Percentiles rank a stretch among this genome's conserved stretches.
phyloP scores from a whole-genome alignment of 331 rosid species.

The Prunus yedoensis region DNA sequence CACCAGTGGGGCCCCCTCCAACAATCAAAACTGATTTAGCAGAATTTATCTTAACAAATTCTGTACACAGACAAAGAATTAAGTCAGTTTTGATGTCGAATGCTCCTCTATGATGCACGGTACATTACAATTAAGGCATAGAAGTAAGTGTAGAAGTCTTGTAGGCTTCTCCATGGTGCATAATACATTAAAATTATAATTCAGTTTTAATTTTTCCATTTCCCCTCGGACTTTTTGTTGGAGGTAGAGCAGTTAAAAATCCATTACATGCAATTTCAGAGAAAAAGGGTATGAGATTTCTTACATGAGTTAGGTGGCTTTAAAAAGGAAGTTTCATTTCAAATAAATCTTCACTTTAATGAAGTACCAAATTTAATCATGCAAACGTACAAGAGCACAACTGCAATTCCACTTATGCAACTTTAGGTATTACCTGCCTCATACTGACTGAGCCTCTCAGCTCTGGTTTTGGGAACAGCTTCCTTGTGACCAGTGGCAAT shows the following conservation, averaged over 20 bases:
- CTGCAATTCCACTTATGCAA: neutral
- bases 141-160: neutral
- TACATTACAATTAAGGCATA: neutral
- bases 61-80: slow-evolving; percentile 14
- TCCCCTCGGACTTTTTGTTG: neutral
- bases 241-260: neutral
- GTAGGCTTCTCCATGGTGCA: neutral
- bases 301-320: neutral
- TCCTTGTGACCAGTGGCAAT: slow-evolving; percentile 50
- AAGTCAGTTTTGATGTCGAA: neutral
- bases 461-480: slow-evolving; percentile 35
- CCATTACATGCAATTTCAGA: neutral
- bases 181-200: neutral
- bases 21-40: slow-evolving; percentile 26
- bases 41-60: slow-evolving; percentile 27
- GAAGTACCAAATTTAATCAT: neutral
- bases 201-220: neutral
- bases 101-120: neutral
- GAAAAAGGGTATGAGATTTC: neutral
- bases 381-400: neutral
- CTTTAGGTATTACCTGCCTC: slow-evolving; percentile 26
- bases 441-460: slow-evolving; percentile 35
- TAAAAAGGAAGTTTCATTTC: neutral
- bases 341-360: neutral
- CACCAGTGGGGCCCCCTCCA: slow-evolving; percentile 54